These are phyloP conservation scores for Cladophialophora chaetospira DNA, from an alignment of 2,329 filamentous ascomycete species.

Conservation along the genomic window DNA sequence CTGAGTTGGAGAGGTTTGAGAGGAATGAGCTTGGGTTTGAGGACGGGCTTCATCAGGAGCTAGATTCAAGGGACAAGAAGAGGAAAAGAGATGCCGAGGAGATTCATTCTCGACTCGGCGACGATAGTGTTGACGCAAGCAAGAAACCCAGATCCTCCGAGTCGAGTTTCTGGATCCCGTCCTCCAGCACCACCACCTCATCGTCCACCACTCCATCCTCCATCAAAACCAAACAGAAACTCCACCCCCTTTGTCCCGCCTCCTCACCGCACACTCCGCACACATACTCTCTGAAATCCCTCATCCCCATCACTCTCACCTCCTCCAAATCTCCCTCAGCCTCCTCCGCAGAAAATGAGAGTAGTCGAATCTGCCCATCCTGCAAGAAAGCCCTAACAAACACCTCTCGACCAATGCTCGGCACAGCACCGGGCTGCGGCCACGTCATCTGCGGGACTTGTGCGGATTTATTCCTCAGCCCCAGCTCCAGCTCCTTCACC, in stretches of 20 bases:
- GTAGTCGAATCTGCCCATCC: conserved; percentile 78
- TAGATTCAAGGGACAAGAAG: conserved; percentile 44
- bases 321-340: conserved; percentile 67
- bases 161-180: conserved; percentile 89
- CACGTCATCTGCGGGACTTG: conserved; percentile 89
- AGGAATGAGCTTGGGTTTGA: conserved; percentile 32
- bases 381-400: conserved; percentile 85
- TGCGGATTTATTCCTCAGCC: conserved; percentile 82
- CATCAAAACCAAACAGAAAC: conserved; percentile 61
- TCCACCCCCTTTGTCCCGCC: conserved; percentile 73
- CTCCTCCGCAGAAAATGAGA: no score
- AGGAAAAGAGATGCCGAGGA: conserved; percentile 83
- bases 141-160: conserved; percentile 62
- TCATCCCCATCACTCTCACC: conserved; percentile 72
- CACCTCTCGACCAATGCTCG: conserved; percentile 75
- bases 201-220: conserved; percentile 49
- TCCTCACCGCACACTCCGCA: conserved; percentile 69
- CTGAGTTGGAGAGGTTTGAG: conserved; percentile 59
- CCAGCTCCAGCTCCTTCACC: no score
- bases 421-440: conserved; percentile 72
- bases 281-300: conserved; percentile 72
- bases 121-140: conserved; percentile 51
- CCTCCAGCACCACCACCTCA: conserved; percentile 65
- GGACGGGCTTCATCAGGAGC: conserved; percentile 35
- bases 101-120: conserved; percentile 60